These are phyloP conservation scores for Knufia fluminis DNA, from an alignment of 2,329 filamentous ascomycete species.

Conservation along the genomic window DNA sequence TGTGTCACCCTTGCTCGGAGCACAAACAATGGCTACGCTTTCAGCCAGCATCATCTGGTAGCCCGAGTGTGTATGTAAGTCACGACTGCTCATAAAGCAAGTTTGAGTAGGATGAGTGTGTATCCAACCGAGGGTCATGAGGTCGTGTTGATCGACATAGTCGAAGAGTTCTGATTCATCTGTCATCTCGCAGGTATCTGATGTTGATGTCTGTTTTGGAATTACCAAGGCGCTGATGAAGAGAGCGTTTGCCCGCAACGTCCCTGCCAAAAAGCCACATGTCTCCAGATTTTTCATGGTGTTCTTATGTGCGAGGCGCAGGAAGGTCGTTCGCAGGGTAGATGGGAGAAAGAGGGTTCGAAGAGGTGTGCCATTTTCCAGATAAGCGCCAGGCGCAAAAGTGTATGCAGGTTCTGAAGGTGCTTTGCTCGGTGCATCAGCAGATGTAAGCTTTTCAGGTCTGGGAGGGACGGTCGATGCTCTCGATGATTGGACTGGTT, in stretches of 20 bases:
- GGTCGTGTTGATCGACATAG: slow-evolving; percentile 70
- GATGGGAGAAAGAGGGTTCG: slow-evolving; percentile 80
- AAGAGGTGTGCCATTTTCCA: slow-evolving; percentile 80
- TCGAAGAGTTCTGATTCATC: slow-evolving; percentile 80
- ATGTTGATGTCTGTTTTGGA: slow-evolving; percentile 79
- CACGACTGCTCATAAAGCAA: slow-evolving; percentile 93
- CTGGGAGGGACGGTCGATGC: slow-evolving; percentile 21
- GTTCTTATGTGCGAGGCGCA: slow-evolving; percentile 64
- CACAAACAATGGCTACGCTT: slow-evolving; percentile 93
- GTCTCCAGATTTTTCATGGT: slow-evolving; percentile 80
- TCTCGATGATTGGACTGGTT: slow-evolving; percentile 11
- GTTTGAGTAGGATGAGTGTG: slow-evolving; percentile 95
- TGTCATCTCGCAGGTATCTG: slow-evolving; percentile 89
- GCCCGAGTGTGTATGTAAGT: slow-evolving; percentile 85
- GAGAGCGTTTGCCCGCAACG: slow-evolving; percentile 81
- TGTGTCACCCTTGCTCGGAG: slow-evolving; percentile 55
- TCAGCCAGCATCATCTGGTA: slow-evolving; percentile 97
- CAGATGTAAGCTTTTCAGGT: slow-evolving; percentile 23
- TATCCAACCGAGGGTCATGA: slow-evolving; percentile 91
- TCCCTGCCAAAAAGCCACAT: slow-evolving; percentile 88
- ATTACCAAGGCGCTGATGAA: slow-evolving; percentile 86
- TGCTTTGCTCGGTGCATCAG: slow-evolving; percentile 19
- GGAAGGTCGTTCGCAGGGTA: slow-evolving; percentile 63
- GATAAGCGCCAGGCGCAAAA: slow-evolving; percentile 74
- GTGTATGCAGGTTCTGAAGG: slow-evolving; percentile 49